Percentiles rank a stretch among this genome's conserved stretches.
These are phyloP conservation scores for Vachellia pachyceras DNA, from an alignment of 306 rosid genomes.

Conservation along the genomic window DNA sequence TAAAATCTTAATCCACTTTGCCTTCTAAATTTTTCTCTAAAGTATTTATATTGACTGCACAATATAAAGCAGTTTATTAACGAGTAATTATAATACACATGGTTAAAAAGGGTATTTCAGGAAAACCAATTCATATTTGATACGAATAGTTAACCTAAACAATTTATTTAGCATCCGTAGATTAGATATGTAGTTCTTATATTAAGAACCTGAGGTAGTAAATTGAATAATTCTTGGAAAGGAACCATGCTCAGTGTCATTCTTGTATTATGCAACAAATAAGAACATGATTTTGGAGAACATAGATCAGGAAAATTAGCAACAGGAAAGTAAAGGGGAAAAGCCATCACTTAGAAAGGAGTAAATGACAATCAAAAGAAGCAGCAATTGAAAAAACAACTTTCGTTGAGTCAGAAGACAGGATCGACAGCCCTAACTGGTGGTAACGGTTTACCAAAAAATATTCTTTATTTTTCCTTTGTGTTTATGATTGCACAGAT, in stretches of 20 bases:
- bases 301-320: background rate
- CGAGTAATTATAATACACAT: too few species aligned
- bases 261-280: background rate
- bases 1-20: too few species aligned
- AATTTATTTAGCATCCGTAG: too few species aligned
- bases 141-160: too few species aligned
- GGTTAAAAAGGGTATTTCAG: too few species aligned
- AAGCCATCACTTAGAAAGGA: background rate
- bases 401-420: background rate
- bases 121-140: too few species aligned
- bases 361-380: background rate
- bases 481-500: constrained; percentile 13
- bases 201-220: too few species aligned
- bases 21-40: too few species aligned
- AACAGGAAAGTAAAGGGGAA: background rate
- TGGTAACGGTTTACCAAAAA: background rate
- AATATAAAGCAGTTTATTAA: too few species aligned
- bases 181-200: too few species aligned
- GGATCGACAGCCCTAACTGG: background rate
- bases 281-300: background rate
- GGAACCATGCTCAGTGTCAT: background rate
- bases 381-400: constrained; percentile 2
- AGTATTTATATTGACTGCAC: too few species aligned
- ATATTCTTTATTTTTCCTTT: background rate
- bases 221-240: background rate